Base-by-base conservation (phyloP, 2,329 filamentous ascomycete genomes). In the Neurospora sp. region DNA sequence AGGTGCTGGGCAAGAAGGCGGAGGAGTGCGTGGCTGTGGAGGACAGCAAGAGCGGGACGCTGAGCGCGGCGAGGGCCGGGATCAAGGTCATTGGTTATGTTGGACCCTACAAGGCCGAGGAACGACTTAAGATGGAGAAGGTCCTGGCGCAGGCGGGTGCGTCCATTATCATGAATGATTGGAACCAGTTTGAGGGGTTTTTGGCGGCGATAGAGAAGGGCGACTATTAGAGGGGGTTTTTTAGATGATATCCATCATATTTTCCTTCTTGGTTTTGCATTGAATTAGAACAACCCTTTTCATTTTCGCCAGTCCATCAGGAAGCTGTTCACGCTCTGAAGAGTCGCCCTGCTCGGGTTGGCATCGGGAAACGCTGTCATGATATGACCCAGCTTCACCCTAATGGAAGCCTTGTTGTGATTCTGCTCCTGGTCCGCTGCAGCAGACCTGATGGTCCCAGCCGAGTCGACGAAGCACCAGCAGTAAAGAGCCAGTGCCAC, bases 301-400 rank as follows among this genome's bases (percentile, higher is more conserved):
- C 70, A 79, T 69, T 74, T 80, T 66, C 77, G 76, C 79, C 81
- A 83, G 70, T 85, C 85, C 88, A 98, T 95, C 68, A 98, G 81
- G 76, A 92, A 97, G 69, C 92, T 92, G 79, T 98, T 97, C 5
- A 98, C 91, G 74, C 92, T 95, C 80, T 97, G 94, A 43, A 98
- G 81, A 0, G 94, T 97, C 28, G 92, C 86, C 41, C 96, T 85
- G 72, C 90, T 94, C 0, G 95, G 94, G 77, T 96, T 97, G 2
- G 90, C 91, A 74, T 91, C 89, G 0, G 93, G 91, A 77, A 91
- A 90, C 0, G 87, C 88, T 5, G 89, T 90, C 79, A 95, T 92
- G 74, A 98, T 92, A 83, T 89, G 91, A n/a, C 91, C 90, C 39
- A 98, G 83, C 68, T 90, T 86, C 74, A 89, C 87, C 74, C 92